phyloP scores from a whole-genome alignment of 1,284 basidiomycete species.

The Phellinidium pouzarii region DNA sequence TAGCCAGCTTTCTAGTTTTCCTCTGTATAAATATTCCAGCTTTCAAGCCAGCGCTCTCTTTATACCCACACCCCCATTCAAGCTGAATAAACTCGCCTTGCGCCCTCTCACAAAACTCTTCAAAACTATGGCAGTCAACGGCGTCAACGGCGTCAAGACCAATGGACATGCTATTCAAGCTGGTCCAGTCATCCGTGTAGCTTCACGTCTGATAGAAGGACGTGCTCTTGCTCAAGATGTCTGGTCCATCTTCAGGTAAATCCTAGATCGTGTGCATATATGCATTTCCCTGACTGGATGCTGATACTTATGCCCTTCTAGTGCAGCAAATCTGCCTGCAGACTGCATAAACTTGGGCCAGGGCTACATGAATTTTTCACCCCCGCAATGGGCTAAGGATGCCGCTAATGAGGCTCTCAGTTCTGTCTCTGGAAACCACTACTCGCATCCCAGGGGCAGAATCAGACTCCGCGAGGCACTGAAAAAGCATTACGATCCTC shows the following conservation, averaged over 20 bases:
- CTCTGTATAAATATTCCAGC: too few species aligned
- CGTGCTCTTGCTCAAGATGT: constrained; percentile 78
- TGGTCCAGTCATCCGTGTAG: constrained; percentile 45
- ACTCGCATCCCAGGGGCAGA: constrained; percentile 86
- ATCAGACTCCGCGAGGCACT: constrained; percentile 82
- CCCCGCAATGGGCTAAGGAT: constrained; percentile 77
- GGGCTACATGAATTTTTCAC: constrained; percentile 91
- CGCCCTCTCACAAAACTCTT: constrained; percentile 3
- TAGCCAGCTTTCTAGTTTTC: too few species aligned
- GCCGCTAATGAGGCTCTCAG: constrained; percentile 71
- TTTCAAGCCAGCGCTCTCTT: background rate
- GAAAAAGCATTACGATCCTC: constrained; percentile 68
- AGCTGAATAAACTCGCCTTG: constrained; percentile 9
- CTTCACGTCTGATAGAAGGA: constrained; percentile 64
- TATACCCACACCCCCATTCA: constrained; percentile 11
- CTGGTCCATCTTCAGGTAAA: constrained; percentile 90
- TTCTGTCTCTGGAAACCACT: constrained; percentile 72
- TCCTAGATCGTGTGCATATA: constrained; percentile 18
- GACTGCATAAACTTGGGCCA: constrained; percentile 92
- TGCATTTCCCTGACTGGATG: constrained; percentile 11
- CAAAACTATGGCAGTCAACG: constrained; percentile 14
- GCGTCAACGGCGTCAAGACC: background rate
- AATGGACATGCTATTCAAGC: constrained; percentile 11
- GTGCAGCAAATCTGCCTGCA: constrained; percentile 76
- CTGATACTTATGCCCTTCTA: constrained; percentile 28